Percentiles rank a stretch among this genome's conserved stretches.
phyloP scores from a whole-genome alignment of 2,329 filamentous ascomycete genomes.

The Ophiostoma piceae region DNA sequence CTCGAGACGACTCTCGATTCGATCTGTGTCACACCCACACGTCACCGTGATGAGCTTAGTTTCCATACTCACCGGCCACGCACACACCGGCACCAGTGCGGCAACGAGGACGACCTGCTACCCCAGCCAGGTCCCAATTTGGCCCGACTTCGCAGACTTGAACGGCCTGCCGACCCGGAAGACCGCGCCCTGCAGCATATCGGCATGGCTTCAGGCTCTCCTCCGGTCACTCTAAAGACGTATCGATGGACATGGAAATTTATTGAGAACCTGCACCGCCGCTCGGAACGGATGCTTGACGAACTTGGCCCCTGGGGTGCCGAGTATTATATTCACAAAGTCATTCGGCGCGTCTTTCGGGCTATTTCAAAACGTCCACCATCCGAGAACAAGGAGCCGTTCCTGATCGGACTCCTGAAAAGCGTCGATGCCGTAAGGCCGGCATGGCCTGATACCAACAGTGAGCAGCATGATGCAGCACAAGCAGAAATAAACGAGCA shows the following conservation, averaged over 20 bases:
- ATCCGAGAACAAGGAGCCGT: slow-evolving; percentile 46
- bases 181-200: neutral
- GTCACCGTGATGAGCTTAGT: slow-evolving; percentile 65
- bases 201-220: neutral
- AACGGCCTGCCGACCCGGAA: neutral
- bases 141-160: slow-evolving; percentile 36
- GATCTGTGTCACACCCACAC: slow-evolving; percentile 61
- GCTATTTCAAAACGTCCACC: neutral
- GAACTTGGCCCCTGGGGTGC: slow-evolving; percentile 65
- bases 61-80: slow-evolving; percentile 61
- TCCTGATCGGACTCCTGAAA: slow-evolving; percentile 46
- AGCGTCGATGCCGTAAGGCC: slow-evolving; percentile 15
- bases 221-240: neutral
- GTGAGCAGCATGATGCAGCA: neutral
- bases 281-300: slow-evolving; percentile 45
- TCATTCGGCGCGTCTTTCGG: slow-evolving; percentile 35
- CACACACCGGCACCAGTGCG: slow-evolving; percentile 40
- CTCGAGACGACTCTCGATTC: slow-evolving; percentile 69
- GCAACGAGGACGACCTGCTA: slow-evolving; percentile 33
- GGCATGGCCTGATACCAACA: neutral
- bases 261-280: slow-evolving; percentile 50
- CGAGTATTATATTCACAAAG: slow-evolving; percentile 57
- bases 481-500: neutral
- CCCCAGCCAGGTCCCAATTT: slow-evolving; percentile 34
- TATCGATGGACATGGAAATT: slow-evolving; percentile 35